Conservation (phyloP, 495 filamentous ascomycete species). For the Penicillium daleae region DNA sequence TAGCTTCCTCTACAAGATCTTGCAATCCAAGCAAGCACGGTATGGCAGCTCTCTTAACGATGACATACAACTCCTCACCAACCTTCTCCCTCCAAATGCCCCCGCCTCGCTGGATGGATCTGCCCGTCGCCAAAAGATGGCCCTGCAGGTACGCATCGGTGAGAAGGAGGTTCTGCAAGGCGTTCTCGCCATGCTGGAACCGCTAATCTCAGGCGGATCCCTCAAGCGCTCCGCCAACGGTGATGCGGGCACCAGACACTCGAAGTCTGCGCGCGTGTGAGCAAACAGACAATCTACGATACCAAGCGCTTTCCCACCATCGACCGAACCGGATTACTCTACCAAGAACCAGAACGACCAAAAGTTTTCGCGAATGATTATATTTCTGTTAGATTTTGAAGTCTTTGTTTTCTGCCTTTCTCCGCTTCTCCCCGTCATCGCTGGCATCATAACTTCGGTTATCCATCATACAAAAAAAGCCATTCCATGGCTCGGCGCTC, state of each 20-base stretch:
- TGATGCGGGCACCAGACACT: slow-evolving; percentile 38
- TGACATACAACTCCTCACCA: slow-evolving; percentile 59
- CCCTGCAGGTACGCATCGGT: slow-evolving; percentile 74
- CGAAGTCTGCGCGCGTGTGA: slow-evolving; percentile 43
- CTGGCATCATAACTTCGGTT: slow-evolving; percentile 48
- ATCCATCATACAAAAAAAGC: slow-evolving; percentile 42
- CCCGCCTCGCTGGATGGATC: slow-evolving; percentile 29
- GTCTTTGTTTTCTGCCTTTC: slow-evolving; percentile 34
- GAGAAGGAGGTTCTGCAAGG: slow-evolving; percentile 74
- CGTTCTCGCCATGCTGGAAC: slow-evolving; percentile 44
- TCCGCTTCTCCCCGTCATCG: slow-evolving; percentile 39
- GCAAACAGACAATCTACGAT: slow-evolving; percentile 7
- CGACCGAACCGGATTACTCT: background rate
- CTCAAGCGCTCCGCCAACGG: slow-evolving; percentile 35
- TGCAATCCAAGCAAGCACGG: slow-evolving; percentile 39
- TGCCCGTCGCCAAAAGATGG: slow-evolving; percentile 60
- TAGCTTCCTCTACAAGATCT: slow-evolving; percentile 34
- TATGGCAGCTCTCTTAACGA: slow-evolving; percentile 68
- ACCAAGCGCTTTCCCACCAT: background rate
- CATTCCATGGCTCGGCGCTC: slow-evolving; percentile 17
- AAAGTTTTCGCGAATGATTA: slow-evolving; percentile 37
- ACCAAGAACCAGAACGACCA: slow-evolving; percentile 9
- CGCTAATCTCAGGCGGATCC: slow-evolving; percentile 24
- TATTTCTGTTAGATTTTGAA: slow-evolving; percentile 39
- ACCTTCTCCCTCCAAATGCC: slow-evolving; percentile 27